Evolutionary conservation across 2,329 filamentous ascomycete genomes (phyloP).

Genomic region (Bipolaris sorokiniana): DNA sequence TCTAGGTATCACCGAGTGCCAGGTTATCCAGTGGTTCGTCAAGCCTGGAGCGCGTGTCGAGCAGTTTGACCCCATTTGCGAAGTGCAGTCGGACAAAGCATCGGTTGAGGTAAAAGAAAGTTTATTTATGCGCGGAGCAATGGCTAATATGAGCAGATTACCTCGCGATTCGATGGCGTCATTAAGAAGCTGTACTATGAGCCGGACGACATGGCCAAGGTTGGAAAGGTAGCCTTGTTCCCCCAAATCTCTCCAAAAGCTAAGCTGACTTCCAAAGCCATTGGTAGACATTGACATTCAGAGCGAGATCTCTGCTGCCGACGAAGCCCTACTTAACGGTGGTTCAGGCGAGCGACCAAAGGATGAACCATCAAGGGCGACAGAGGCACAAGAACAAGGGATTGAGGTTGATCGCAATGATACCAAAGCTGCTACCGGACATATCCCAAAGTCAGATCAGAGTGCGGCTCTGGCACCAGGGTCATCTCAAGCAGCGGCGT

Average conservation of each 20-base stretch:
- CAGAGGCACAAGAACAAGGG: slow-evolving; percentile 25
- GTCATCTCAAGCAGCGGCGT: slow-evolving; percentile 22
- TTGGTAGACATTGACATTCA: slow-evolving; percentile 95
- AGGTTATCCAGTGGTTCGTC: slow-evolving; percentile 99
- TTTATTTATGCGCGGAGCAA: neutral
- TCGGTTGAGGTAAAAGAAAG: slow-evolving; percentile 59
- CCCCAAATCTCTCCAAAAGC: neutral
- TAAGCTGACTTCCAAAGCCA: slow-evolving; percentile 59
- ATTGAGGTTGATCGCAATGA: slow-evolving; percentile 44
- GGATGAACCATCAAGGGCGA: slow-evolving; percentile 13
- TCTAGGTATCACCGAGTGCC: slow-evolving; percentile 92
- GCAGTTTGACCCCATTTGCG: slow-evolving; percentile 96
- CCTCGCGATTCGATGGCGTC: slow-evolving; percentile 90
- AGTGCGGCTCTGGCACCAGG: slow-evolving; percentile 29
- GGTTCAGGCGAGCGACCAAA: slow-evolving; percentile 37
- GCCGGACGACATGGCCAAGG: slow-evolving; percentile 92
- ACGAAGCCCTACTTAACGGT: slow-evolving; percentile 53
- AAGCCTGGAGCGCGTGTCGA: slow-evolving; percentile 93
- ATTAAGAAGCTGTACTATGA: slow-evolving; percentile 98
- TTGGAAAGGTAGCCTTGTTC: slow-evolving; percentile 66
- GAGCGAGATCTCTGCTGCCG: slow-evolving; percentile 71
- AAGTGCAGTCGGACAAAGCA: slow-evolving; percentile 98
- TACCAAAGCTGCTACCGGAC: slow-evolving; percentile 35
- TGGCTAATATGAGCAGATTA: slow-evolving; percentile 68
- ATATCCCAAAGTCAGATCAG: slow-evolving; percentile 23